Evolutionary conservation across 2,329 filamentous ascomycete species (phyloP).

Genomic region (Diaporthe sp.): DNA sequence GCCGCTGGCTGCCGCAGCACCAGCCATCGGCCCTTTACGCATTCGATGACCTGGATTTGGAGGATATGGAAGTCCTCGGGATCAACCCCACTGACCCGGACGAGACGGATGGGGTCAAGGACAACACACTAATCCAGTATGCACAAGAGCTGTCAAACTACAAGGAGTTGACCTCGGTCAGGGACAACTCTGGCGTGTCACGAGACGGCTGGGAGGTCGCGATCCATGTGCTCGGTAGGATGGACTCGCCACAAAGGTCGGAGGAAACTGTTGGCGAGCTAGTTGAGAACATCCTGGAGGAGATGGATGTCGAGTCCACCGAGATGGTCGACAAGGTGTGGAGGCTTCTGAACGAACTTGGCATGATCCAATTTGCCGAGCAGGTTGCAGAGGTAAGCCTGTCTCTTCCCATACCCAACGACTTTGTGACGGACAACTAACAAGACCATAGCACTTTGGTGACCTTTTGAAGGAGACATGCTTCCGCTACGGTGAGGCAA

Average conservation of each 20-base stretch:
- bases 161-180: constrained; percentile 59
- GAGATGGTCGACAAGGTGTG: constrained; percentile 86
- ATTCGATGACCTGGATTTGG: constrained; percentile 80
- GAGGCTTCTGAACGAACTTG: constrained; percentile 81
- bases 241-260: constrained; percentile 80
- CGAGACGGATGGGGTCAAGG: constrained; percentile 77
- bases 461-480: constrained; percentile 80
- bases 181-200: constrained; percentile 50
- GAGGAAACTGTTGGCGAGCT: constrained; percentile 82
- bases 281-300: constrained; percentile 74
- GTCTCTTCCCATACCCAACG: constrained; percentile 44
- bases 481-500: constrained; percentile 84
- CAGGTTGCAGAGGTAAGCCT: constrained; percentile 82
- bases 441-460: constrained; percentile 79
- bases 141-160: constrained; percentile 75
- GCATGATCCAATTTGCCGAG: constrained; percentile 83
- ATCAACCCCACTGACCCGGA: constrained; percentile 71
- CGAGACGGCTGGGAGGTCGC: constrained; percentile 91
- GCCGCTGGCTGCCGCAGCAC: constrained; percentile 81
- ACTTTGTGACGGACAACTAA: constrained; percentile 44
- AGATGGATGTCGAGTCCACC: constrained; percentile 74
- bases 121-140: constrained; percentile 83
- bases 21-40: constrained; percentile 66
- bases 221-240: constrained; percentile 83
- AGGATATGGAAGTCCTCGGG: constrained; percentile 87